Conservation (phyloP, 176 grass and related monocot species). For the Ampelocalamus luodianensis region DNA sequence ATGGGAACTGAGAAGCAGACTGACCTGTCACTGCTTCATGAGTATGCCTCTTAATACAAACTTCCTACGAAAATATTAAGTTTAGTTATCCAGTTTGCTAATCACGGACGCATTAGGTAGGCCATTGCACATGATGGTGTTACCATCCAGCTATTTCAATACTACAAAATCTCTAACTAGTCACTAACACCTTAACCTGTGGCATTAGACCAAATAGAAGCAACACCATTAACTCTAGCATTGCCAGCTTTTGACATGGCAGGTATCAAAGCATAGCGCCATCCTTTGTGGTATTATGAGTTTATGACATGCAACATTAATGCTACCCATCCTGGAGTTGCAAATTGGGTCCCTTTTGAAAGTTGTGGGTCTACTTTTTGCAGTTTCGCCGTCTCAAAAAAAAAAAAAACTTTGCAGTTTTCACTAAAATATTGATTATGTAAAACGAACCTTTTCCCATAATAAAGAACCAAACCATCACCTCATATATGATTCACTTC, state of each 20-base stretch:
- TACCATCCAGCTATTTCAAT: neutral
- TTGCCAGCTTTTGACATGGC: neutral
- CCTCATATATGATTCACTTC: constrained; percentile 24
- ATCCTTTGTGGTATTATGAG: constrained; percentile 13
- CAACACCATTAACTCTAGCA: neutral
- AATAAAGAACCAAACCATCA: neutral
- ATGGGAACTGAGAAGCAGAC: constrained; percentile 7
- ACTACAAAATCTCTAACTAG: neutral
- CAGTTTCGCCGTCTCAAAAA: too few relatives aligned
- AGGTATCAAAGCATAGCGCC: neutral
- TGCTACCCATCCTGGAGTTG: neutral
- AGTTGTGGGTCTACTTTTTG: neutral
- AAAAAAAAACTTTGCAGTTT: neutral
- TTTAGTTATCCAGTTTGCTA: neutral
- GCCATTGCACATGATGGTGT: neutral
- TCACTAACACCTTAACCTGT: constrained; percentile 4
- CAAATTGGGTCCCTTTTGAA: neutral
- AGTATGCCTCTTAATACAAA: neutral
- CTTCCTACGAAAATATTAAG: neutral
- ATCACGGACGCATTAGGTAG: neutral
- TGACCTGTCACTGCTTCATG: neutral
- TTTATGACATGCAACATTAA: neutral
- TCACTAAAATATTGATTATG: neutral
- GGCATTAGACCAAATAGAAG: neutral
- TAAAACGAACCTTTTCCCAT: neutral